Conservation (phyloP, 441 rosid species). For the Biscutella auriculata region DNA sequence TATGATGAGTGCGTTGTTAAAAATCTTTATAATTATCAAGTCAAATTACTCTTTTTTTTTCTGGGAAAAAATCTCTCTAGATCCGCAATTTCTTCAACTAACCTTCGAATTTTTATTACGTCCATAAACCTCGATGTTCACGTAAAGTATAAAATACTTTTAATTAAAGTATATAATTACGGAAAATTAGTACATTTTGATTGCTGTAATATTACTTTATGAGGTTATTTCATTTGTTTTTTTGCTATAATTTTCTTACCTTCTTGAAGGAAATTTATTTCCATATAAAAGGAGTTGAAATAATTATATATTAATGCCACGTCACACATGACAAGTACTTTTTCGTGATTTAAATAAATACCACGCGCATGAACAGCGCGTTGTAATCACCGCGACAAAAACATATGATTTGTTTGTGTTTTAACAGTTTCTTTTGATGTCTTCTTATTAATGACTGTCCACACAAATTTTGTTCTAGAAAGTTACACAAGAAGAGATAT, state of each 20-base stretch:
- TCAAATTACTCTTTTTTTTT: no score
- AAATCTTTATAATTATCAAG: no score
- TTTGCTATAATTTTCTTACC: neutral
- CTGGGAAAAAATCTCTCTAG: slow-evolving; percentile 9
- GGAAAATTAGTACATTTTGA: neutral
- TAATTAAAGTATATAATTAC: neutral
- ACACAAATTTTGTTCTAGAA: no score
- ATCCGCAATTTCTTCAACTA: slow-evolving; percentile 15
- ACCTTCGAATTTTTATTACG: neutral
- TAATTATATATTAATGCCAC: neutral
- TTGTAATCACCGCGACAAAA: neutral
- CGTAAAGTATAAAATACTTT: neutral
- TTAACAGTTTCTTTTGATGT: no score
- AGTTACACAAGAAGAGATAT: no score
- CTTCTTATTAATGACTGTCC: no score
- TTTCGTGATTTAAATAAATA: neutral
- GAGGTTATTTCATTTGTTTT: neutral
- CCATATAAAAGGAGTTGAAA: no score
- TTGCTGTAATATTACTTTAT: neutral
- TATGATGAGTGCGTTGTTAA: no score
- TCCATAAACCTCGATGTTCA: neutral
- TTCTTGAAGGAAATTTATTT: neutral
- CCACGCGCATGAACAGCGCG: neutral
- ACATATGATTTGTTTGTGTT: no score
- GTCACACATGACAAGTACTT: neutral